A percentile compares a stretch with the other conserved stretches of the same genome.
Conservation (phyloP, 1,284 basidiomycete genomes). For the Heterobasidion parviporum region DNA sequence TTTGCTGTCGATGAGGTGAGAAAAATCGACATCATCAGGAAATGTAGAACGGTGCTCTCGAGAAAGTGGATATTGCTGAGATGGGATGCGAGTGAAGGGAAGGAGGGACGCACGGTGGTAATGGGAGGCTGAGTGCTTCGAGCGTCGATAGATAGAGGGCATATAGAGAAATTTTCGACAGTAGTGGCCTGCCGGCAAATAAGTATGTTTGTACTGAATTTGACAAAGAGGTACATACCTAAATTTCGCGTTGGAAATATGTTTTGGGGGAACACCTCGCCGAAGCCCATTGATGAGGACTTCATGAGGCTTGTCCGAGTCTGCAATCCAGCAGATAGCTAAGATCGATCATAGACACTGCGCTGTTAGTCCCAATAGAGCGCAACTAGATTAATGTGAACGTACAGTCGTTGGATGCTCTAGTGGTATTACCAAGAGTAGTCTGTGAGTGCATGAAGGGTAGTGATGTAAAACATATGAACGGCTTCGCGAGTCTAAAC, state of each 20-base stretch:
- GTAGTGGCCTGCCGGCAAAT: constrained; percentile 16
- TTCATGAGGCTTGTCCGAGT: constrained; percentile 35
- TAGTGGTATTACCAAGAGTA: constrained; percentile 20
- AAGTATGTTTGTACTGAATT: background rate
- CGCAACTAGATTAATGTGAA: background rate
- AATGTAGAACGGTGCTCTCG: background rate
- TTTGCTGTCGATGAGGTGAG: background rate
- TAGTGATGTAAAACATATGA: constrained; percentile 46
- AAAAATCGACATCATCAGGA: background rate
- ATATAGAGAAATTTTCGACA: constrained; percentile 24
- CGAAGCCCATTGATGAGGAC: constrained; percentile 71
- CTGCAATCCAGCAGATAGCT: constrained; percentile 69
- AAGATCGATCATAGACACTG: background rate
- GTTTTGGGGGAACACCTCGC: constrained; percentile 66
- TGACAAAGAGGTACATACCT: constrained; percentile 31
- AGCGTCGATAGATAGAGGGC: constrained; percentile 12
- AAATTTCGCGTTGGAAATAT: constrained; percentile 50
- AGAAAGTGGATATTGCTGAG: background rate
- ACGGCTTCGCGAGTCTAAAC: constrained; percentile 41
- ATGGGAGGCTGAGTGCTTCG: background rate
- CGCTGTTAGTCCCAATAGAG: background rate
- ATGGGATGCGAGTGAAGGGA: background rate
- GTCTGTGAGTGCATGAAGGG: constrained; percentile 55
- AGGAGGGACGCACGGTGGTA: constrained; percentile 4
- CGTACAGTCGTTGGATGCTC: constrained; percentile 63